phyloP scores from a whole-genome alignment of 208 protist genomes.

The Trypanosoma cruzi region DNA sequence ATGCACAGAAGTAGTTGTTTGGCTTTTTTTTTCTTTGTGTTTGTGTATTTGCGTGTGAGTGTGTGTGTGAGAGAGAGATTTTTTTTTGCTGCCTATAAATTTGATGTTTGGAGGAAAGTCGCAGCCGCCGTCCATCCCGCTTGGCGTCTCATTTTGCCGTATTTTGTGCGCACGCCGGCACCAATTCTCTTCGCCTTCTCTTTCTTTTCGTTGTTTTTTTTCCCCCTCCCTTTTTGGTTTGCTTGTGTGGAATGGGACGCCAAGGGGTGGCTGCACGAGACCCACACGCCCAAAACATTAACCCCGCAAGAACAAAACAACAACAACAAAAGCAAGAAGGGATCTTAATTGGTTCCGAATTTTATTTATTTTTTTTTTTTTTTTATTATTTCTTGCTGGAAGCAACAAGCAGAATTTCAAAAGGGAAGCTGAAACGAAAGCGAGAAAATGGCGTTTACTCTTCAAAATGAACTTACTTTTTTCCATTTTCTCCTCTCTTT shows the following conservation, averaged over 20 bases:
- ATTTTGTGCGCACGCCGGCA: neutral
- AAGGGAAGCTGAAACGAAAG: too few relatives aligned
- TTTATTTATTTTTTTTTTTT: too few relatives aligned
- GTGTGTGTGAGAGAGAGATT: too few relatives aligned
- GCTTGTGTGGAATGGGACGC: neutral
- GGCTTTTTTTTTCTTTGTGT: neutral
- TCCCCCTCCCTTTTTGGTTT: neutral
- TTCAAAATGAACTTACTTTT: constrained; percentile 18
- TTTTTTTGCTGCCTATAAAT: too few relatives aligned
- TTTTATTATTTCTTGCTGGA: too few relatives aligned
- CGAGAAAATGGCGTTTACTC: constrained; percentile 17
- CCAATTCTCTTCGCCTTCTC: too few relatives aligned
- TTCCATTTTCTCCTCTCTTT: constrained; percentile 23
- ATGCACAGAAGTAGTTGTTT: too few relatives aligned
- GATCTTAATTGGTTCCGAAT: too few relatives aligned
- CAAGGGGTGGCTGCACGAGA: too few relatives aligned
- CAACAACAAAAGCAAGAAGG: neutral
- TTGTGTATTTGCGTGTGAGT: too few relatives aligned
- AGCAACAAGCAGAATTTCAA: too few relatives aligned
- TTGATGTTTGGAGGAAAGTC: neutral
- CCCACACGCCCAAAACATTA: neutral
- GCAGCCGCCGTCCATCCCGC: neutral
- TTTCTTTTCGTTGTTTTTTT: neutral
- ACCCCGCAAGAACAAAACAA: neutral
- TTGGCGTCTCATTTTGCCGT: neutral